Base-by-base conservation (phyloP, 1,284 basidiomycete genomes). In the Psilocybe mexicana region DNA sequence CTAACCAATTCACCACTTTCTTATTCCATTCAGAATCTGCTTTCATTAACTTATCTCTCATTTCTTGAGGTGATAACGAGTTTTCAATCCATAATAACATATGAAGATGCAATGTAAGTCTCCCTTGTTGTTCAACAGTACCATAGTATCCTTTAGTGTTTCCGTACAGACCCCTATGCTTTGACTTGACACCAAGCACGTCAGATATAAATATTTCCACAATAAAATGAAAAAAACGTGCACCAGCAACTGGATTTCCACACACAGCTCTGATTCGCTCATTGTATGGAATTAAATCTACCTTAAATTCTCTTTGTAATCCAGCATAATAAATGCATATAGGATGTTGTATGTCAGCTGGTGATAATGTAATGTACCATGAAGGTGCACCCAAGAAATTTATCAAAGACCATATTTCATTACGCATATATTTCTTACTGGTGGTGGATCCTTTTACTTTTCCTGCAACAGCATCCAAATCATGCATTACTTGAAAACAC, bases 111-210 rank as follows among this genome's bases (percentile, higher is more conserved):
- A 73, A 49, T 3, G 30, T 33, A 8, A 33, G 30, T 8, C 30
- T 33, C 8, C 30, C 30, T 33, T 33, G 30, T 33, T 72, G 68
- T 55, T 75, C 73, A n/a, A 75, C 72, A 6, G 71, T 72, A 3
- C 73, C 72, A 68, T 74, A 74, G 52, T 70, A 74, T 0, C 45
- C 63, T 10, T 25, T 36, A 24, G 63, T 67, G 12, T 69, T 46
- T 10, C 69, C 69, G 61, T 63, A 70, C 1, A 63, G 2, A 0
- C 67, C 64, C 25, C 30, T 2, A 47, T 61, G 55, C 3, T 53
- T 35, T 38, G 52, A 14, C 4, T 58, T 52, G 18, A 61, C 30
- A 0, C 66, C 58, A 8, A 69, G 45, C 1, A 69, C 52, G 50
- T 67, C 59, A 45, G 61, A 61, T 3, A 74, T 62, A 50, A 75